Base-by-base conservation (phyloP, 2,329 filamentous ascomycete genomes). In the Phialophora expanda region DNA sequence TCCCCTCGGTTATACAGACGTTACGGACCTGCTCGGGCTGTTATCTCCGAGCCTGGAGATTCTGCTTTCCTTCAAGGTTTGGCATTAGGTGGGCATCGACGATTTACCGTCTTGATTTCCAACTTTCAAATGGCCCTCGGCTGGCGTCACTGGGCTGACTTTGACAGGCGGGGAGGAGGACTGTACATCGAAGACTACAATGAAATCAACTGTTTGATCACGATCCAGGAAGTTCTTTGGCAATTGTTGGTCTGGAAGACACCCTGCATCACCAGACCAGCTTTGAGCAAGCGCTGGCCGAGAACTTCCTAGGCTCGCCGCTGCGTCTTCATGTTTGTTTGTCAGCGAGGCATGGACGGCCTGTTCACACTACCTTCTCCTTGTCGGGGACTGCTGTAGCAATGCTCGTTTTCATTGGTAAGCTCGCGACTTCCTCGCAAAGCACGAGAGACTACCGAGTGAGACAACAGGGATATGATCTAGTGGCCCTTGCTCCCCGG, bases 381-480 rank as follows among this genome's bases (percentile, higher is more conserved):
- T 12, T 46, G 55, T 38, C 11, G 55, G 24, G 26, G n/a, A 26
- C 32, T 44, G 14, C 41, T 41, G 55, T 28, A 22, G 8, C n/a
- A 41, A 22, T 57, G 9, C 38, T 57, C 17, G 4, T 34, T 9
- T n/a, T 24, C 34, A 44, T 57, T 57, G n/a, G 55, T 57, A 24
- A 11, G 22, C 55, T 24, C 12, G 34, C 20, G 20, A 3, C 8
- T 44, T n/a, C 11, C 34, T 9, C n/a, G 22, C 17, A 14, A 38
- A 9, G 24, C 26, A 41, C 32, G 34, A 4, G 30, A 38, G 55
- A 57, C 32, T 8, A 22, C 11, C 8, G 11, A 24, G n/a, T 26
- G 12, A 32, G 28, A 32, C n/a, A 17, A 17, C 26, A 34, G n/a
- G 53, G 9, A 28, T 50, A 5, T 30, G 34, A 7, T 30, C 4